phyloP scores from a whole-genome alignment of 164 flowering plant species.

The Brasenia schreberi region DNA sequence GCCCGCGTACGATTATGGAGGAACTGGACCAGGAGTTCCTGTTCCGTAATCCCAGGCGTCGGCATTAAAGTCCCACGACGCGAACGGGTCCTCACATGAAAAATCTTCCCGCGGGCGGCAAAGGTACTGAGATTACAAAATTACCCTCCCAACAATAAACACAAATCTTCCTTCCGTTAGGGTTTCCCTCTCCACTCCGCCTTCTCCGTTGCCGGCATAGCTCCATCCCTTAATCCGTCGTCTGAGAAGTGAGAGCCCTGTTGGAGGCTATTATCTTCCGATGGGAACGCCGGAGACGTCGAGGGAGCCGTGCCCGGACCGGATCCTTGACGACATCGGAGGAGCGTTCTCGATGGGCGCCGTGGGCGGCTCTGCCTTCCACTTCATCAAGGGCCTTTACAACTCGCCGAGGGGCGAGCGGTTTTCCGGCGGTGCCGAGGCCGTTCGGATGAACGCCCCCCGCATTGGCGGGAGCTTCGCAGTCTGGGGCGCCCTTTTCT shows the following conservation, averaged over 20 bases:
- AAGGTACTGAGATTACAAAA: too few relatives aligned
- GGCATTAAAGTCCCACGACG: too few relatives aligned
- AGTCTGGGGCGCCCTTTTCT: constrained; percentile 87
- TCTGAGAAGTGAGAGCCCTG: background rate
- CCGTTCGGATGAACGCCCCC: constrained; percentile 81
- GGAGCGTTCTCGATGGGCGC: constrained; percentile 95
- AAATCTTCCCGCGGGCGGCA: too few relatives aligned
- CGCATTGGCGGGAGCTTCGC: constrained; percentile 85
- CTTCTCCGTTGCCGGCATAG: background rate
- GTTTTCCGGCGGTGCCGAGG: constrained; percentile 53
- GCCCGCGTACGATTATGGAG: too few relatives aligned
- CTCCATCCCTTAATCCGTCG: background rate
- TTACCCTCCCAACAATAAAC: too few relatives aligned
- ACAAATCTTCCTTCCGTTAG: background rate
- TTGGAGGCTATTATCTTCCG: background rate
- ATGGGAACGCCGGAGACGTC: constrained; percentile 83
- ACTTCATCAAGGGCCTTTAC: constrained; percentile 60
- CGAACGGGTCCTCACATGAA: too few relatives aligned
- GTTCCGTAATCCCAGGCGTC: too few relatives aligned
- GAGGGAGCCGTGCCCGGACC: constrained; percentile 84
- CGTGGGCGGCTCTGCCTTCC: constrained; percentile 78
- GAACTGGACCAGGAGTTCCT: too few relatives aligned
- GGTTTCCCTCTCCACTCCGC: background rate
- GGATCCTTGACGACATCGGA: constrained; percentile 80
- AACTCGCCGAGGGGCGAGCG: constrained; percentile 73